Evolutionary conservation across 176 grass and related monocot genomes (phyloP), one percentile per base, ranked within the genome.

Genomic region (Urochloa ruziziensis): DNA sequence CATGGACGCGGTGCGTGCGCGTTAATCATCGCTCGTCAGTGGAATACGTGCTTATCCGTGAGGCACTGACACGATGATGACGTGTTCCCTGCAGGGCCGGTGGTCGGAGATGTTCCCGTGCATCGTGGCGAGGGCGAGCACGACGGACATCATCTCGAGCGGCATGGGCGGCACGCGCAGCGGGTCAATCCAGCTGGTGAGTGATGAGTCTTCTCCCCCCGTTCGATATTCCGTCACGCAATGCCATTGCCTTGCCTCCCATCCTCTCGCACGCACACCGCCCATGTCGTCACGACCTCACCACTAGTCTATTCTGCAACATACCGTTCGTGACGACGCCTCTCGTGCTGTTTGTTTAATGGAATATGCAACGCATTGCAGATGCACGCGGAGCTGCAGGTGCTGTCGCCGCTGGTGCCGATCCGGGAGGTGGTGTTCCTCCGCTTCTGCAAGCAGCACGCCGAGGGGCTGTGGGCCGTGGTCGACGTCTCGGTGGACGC

Each of bases 81-180:
- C 28, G 0, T 80, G 12, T 16, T 35, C 39, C 2, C 24, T 82
- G 62, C 82, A 95, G 96, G 51, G 21, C 36, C 93, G 93, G 32
- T 98, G 93, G 93, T 88, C 82, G 59, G 96, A 95, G 67, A 98
- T 98, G 96, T 95, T 98, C 86, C 93, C 96, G 48, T 98, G 83
- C 85, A 84, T 95, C 71, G 86, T 98, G 72, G 83, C 96, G 52
- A 85, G 89, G 77, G 88, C 96, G 70, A 78, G 61, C 67, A 95
- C 91, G 16, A 77, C 79, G 59, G 93, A 95, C 75, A 86, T 95
- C 30, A 98, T 98, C 80, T 93, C 96, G 4, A 82, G 75, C 53
- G 96, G 96, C 63, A 86, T 98, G 88, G 91, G 91, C 67, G 91
- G 96, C 80, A 91, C 96, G 5, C 90, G 91, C 52, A 95, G 90